These are phyloP conservation scores for Triticum turgidum DNA, from an alignment of 176 grass and related monocot species.

Conservation along the genomic window DNA sequence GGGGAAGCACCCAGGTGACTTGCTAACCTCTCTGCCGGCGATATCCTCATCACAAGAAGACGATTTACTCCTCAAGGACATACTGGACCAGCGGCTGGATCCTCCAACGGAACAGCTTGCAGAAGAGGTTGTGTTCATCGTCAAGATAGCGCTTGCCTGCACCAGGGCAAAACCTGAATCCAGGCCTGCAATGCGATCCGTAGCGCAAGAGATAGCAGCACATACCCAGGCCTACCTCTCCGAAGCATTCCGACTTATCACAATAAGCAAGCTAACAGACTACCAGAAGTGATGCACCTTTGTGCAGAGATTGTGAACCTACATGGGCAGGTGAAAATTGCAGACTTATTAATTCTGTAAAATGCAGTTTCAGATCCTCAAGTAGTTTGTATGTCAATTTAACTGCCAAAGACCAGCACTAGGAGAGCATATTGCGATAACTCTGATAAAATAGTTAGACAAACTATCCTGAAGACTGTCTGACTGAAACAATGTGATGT, in stretches of 20 bases:
- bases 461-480: slow-evolving; percentile 8
- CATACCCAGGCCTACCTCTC: slow-evolving; percentile 66
- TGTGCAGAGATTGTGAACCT: slow-evolving; percentile 13
- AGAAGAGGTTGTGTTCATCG: slow-evolving; percentile 80
- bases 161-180: slow-evolving; percentile 55
- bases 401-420: background rate
- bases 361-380: slow-evolving; percentile 7
- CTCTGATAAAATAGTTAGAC: background rate
- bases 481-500: background rate
- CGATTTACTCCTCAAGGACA: slow-evolving; percentile 63
- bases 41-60: slow-evolving; percentile 49
- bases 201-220: slow-evolving; percentile 74
- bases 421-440: background rate
- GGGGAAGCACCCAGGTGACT: slow-evolving; percentile 82
- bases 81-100: slow-evolving; percentile 57
- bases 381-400: slow-evolving; percentile 1
- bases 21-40: slow-evolving; percentile 50
- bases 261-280: slow-evolving; percentile 64
- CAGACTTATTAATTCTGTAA: background rate
- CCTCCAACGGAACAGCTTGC: slow-evolving; percentile 68
- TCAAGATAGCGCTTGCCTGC: slow-evolving; percentile 72
- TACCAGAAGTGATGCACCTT: slow-evolving; percentile 59
- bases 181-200: slow-evolving; percentile 71
- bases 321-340: background rate
- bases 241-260: slow-evolving; percentile 66